Evolutionary conservation across 257 asterid species (phyloP), one percentile per base, ranked within the genome.

Genomic region (Lantana camara): DNA sequence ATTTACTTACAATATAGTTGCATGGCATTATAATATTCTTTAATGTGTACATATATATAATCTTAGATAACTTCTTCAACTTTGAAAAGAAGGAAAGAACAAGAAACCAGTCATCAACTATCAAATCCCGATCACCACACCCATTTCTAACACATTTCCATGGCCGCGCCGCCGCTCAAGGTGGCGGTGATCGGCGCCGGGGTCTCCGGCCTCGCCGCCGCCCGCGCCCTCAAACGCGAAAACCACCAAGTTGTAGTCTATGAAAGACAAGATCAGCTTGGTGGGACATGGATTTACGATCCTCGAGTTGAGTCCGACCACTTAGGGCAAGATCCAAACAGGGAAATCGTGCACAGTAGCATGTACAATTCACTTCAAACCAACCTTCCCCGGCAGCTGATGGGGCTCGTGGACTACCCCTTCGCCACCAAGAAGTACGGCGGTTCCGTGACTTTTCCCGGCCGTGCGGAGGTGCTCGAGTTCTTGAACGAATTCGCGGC

Each of bases 171-270:
- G n/a, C 64, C 29, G 27, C 73, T 70, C 32, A 77, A 63, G 47
- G 92, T 75, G 61, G 92, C 90, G 14, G 90, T 83, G 68, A 78
- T 82, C 54, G 94, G 89, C 12, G 90, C 85, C 57, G 94, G 87
- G 4, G 47, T 60, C 87, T 82, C 23, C 73, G 53, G 30, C n/a
- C n/a, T n/a, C n/a, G n/a, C n/a, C n/a, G n/a, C n/a, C n/a, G n/a
- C n/a, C n/a, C n/a, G n/a, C n/a, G n/a, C n/a, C n/a, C n/a, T n/a
- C n/a, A n/a, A n/a, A n/a, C 14, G 37, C 2, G 82, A 78, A 71
- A 80, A 80, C 14, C 88, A 67, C 37, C n/a, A 5, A 0, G 70
- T 77, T 0, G 74, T 73, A 2, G 67, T 84, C 15, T 82, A 56
- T 21, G 89, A 86, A 57, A 84, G 80, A 55, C 57, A 81, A 10